Evolutionary conservation across 2,329 filamentous ascomycete genomes (phyloP).

Genomic region (Calonectria pseudoreteaudii): DNA sequence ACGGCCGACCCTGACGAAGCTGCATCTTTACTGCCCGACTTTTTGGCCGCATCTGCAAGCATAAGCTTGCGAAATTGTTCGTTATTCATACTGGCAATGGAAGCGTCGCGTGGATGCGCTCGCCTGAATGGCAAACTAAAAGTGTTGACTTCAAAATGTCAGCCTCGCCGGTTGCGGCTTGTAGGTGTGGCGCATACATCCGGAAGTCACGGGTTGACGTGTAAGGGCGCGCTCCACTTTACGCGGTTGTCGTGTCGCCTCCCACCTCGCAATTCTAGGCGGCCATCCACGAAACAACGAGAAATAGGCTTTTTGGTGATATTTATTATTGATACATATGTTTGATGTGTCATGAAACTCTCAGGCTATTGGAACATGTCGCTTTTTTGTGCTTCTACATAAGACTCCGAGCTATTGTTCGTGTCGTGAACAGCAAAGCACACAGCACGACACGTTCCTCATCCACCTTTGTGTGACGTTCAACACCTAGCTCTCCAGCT

Average conservation of each 20-base stretch:
- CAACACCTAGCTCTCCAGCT: neutral
- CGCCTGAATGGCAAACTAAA: neutral
- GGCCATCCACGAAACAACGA: neutral
- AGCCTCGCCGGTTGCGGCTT: constrained; percentile 35
- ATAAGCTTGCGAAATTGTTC: constrained; percentile 90
- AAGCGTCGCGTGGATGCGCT: neutral
- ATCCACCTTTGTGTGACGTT: neutral
- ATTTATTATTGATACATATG: neutral
- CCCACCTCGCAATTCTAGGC: neutral
- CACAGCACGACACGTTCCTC: neutral
- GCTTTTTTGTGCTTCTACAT: neutral
- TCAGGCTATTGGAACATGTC: neutral
- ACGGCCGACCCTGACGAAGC: constrained; percentile 51
- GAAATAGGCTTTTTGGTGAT: neutral
- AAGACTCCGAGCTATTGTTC: neutral
- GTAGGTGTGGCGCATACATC: constrained; percentile 33
- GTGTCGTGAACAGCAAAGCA: neutral
- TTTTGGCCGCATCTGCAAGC: constrained; percentile 59
- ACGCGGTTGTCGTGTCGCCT: constrained; percentile 45
- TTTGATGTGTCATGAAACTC: neutral
- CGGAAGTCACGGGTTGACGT: constrained; percentile 54
- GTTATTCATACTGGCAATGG: constrained; percentile 81
- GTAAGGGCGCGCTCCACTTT: constrained; percentile 51
- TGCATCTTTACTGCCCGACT: constrained; percentile 56
- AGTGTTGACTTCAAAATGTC: constrained; percentile 26